Evolutionary conservation across 345 rosid species (phyloP), one percentile per base, ranked within the genome.

Genomic region (Euphorbia peplus): DNA sequence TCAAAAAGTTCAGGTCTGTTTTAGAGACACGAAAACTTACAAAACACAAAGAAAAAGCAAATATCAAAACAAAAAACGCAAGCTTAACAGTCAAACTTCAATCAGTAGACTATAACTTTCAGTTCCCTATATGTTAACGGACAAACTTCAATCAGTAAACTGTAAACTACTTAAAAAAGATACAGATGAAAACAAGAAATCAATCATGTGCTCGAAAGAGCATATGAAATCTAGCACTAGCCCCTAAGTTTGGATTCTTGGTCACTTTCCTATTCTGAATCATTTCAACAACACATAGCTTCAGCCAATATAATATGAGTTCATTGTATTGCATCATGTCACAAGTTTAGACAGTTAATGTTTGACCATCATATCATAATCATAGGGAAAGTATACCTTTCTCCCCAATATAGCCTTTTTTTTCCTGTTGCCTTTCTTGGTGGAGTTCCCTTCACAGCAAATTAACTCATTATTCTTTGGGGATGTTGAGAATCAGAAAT

Each of bases 391-490:
- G n/a, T n/a, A n/a, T 14, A 90, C 97, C 97, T 82, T 90, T 90
- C 76, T 90, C 93, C 22, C 97, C 97, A 26, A 90, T 86, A 22
- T 85, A 86, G 35, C 96, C 93, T 5, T 76, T 74, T n/a, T n/a
- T 66, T 80, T 85, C 61, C 90, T 66, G 62, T 81, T 74, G 16
- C 88, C 93, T 80, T 84, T 86, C 83, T 90, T 90, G 2, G 93
- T 83, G 5, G 91, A 90, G 26, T 84, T 71, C 10, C 90, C 96
- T 29, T 85, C 86, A 56, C 84, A 81, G 76, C 89, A 88, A 14
- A 90, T 80, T 41, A 93, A 88, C 6, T 88, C 88, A 0, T 86
- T 83, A 56, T 90, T 88, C 50, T 73, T 81, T 0, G 82, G 53
- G 0, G 89, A 77, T 90, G 53, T 90, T 88, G 75, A 86, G 85